Conservation (phyloP, 768 basidiomycete genomes). For the Leucocoprinus birnbaumii region DNA sequence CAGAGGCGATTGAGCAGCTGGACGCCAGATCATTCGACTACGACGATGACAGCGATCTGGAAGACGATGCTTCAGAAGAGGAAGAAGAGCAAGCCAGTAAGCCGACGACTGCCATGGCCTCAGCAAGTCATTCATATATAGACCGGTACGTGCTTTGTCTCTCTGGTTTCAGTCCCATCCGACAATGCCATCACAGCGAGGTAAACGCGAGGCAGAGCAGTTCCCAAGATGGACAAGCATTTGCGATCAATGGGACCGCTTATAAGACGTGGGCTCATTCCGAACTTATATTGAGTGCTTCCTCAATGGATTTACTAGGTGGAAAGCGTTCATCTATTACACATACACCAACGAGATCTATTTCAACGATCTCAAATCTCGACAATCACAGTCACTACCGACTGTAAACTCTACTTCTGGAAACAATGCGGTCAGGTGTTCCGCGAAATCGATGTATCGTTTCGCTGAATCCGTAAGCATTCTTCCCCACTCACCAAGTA, state of each 20-base stretch:
- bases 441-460: conserved; percentile 36
- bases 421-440: conserved; percentile 15
- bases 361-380: conserved; percentile 5
- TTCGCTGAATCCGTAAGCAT: conserved; percentile 16
- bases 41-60: conserved; percentile 8
- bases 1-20: not conserved
- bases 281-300: not conserved
- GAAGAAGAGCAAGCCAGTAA: not conserved
- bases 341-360: not conserved
- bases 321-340: conserved; percentile 8
- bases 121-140: no score
- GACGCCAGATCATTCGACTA: conserved; percentile 4
- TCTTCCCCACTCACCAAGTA: no score
- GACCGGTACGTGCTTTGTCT: no score
- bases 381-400: not conserved
- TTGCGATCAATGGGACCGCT: not conserved
- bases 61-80: not conserved
- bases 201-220: not conserved
- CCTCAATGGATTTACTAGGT: not conserved
- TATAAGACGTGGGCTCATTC: no score
- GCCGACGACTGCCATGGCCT: no score
- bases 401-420: not conserved
- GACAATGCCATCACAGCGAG: no score
- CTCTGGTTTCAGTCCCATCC: no score
- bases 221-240: not conserved